A percentile compares a stretch with the other conserved stretches of the same genome.
Evolutionary conservation across 306 rosid genomes (phyloP).

Genomic region (Vigna nakashimae): DNA sequence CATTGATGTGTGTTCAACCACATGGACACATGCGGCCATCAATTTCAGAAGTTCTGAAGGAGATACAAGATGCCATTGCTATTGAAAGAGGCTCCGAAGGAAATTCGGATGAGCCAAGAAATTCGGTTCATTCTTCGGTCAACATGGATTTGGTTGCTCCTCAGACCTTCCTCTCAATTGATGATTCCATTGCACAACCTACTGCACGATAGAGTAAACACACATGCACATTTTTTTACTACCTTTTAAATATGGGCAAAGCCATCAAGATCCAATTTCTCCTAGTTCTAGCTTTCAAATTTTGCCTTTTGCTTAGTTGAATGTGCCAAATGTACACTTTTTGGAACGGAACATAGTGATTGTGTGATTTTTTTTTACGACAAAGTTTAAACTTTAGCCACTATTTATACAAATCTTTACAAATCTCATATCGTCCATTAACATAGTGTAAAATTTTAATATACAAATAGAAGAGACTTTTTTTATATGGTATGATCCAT

Average conservation of each 20-base stretch:
- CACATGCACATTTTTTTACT: slow-evolving; percentile 9
- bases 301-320: not conserved
- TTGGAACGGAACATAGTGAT: not conserved
- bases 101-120: slow-evolving; percentile 71
- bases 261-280: not conserved
- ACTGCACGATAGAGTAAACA: slow-evolving; percentile 61
- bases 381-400: not conserved
- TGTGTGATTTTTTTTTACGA: not conserved
- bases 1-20: slow-evolving; percentile 92
- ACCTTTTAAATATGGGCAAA: not conserved
- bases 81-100: slow-evolving; percentile 70
- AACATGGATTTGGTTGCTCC: slow-evolving; percentile 64
- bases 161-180: slow-evolving; percentile 66
- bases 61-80: slow-evolving; percentile 82
- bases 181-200: slow-evolving; percentile 79
- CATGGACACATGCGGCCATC: slow-evolving; percentile 89
- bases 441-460: too few species aligned
- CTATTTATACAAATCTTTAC: too few species aligned
- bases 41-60: slow-evolving; percentile 91
- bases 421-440: too few species aligned
- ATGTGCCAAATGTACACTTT: not conserved
- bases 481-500: too few species aligned
- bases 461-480: too few species aligned
- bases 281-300: too few species aligned
- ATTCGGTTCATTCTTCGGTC: slow-evolving; percentile 70